A percentile compares a stretch with the other conserved stretches of the same genome.
Conservation (phyloP, 768 basidiomycete genomes). For the Sporobolomyces pararoseus region DNA sequence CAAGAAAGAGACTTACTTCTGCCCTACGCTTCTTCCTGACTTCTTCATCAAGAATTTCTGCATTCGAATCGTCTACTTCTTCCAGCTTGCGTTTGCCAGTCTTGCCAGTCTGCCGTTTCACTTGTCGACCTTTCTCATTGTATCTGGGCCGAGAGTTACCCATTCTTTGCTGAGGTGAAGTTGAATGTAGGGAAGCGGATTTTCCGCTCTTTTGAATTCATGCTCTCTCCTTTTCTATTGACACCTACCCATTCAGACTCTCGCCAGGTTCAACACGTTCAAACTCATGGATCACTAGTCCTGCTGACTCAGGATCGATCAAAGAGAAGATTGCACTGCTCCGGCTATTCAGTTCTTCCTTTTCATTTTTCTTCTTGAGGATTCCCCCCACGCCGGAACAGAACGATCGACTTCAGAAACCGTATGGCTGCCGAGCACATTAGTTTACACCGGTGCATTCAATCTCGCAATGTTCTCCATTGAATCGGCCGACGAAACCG, state of each 20-base stretch:
- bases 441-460: neutral
- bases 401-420: neutral
- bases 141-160: conserved; percentile 37
- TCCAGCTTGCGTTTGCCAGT: conserved; percentile 14
- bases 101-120: conserved; percentile 28
- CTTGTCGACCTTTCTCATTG: conserved; percentile 37
- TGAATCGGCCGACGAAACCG: neutral
- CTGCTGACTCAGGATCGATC: no score
- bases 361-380: no score
- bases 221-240: neutral
- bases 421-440: neutral
- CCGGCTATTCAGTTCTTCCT: no score
- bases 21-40: conserved; percentile 23
- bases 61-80: conserved; percentile 32
- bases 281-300: no score
- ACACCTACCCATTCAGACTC: neutral
- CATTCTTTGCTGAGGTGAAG: conserved; percentile 6
- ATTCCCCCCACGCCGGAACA: no score
- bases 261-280: no score
- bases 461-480: neutral
- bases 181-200: neutral
- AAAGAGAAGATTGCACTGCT: no score
- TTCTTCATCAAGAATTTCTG: conserved; percentile 20
- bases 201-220: neutral
- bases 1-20: conserved; percentile 14